phyloP scores from a whole-genome alignment of 2,329 filamentous ascomycete genomes.

The Venturia oleaginea region DNA sequence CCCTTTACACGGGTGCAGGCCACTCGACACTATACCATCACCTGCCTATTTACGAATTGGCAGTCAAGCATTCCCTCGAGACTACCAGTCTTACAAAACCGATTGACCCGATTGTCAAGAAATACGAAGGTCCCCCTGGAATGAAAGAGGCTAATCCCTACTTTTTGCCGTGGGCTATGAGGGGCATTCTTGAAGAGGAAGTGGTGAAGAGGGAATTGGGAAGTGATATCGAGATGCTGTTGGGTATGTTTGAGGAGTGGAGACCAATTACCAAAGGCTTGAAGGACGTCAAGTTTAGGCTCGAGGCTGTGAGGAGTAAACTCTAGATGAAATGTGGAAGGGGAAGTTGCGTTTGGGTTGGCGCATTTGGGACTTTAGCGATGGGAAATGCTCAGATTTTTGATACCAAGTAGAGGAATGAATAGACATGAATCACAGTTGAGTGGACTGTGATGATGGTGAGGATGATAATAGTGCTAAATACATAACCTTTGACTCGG shows the following conservation, averaged over 20 bases:
- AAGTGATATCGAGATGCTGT: slow-evolving; percentile 65
- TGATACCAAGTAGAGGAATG: not conserved
- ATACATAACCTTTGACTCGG: too few species aligned
- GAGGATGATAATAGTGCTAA: not conserved
- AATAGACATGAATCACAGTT: not conserved
- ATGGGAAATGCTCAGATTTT: not conserved
- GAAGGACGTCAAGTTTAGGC: slow-evolving; percentile 89
- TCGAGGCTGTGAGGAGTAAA: slow-evolving; percentile 86
- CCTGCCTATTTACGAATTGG: slow-evolving; percentile 64
- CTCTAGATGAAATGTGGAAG: slow-evolving; percentile 29
- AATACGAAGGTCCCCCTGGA: slow-evolving; percentile 31
- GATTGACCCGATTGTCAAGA: slow-evolving; percentile 21
- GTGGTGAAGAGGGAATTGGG: slow-evolving; percentile 75
- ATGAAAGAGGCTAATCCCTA: slow-evolving; percentile 64
- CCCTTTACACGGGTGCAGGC: slow-evolving; percentile 82
- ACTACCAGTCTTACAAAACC: slow-evolving; percentile 20
- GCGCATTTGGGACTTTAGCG: slow-evolving; percentile 1
- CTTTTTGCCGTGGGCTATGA: slow-evolving; percentile 89
- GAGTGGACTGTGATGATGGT: not conserved
- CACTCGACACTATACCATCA: slow-evolving; percentile 94
- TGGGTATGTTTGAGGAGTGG: slow-evolving; percentile 91
- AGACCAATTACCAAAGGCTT: slow-evolving; percentile 80
- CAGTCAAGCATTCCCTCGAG: slow-evolving; percentile 39
- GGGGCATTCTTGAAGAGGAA: slow-evolving; percentile 84
- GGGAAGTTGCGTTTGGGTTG: not conserved